phyloP scores from a whole-genome alignment of 176 grass and related monocot species.

The Echinochloa phyllopogon region DNA sequence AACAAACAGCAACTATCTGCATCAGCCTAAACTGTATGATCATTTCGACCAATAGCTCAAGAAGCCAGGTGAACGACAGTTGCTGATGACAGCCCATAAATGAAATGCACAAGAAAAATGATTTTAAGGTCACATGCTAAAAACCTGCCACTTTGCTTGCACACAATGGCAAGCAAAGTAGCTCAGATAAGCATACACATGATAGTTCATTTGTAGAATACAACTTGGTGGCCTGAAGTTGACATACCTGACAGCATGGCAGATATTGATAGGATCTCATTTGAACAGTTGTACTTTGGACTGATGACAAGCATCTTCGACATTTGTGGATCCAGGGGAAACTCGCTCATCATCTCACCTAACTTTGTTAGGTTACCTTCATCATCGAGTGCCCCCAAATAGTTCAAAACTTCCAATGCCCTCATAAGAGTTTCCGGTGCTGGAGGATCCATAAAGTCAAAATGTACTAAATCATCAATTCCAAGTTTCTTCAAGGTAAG shows the following conservation, averaged over 20 bases:
- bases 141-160: slow-evolving; percentile 24
- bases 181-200: slow-evolving; percentile 1
- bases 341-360: slow-evolving; percentile 96
- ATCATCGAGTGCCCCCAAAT: slow-evolving; percentile 84
- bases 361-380: slow-evolving; percentile 85
- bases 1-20: slow-evolving; percentile 92
- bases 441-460: slow-evolving; percentile 99
- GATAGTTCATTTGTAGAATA: slow-evolving; percentile 25
- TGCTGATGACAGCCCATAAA: slow-evolving; percentile 56
- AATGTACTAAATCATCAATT: slow-evolving; percentile 99
- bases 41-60: slow-evolving; percentile 67
- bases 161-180: slow-evolving; percentile 29
- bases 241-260: slow-evolving; percentile 95
- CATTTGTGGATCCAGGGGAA: slow-evolving; percentile 96
- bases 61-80: slow-evolving; percentile 72
- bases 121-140: neutral
- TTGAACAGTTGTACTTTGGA: slow-evolving; percentile 94
- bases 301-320: slow-evolving; percentile 97
- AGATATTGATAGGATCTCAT: slow-evolving; percentile 95
- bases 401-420: slow-evolving; percentile 93
- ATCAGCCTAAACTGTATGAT: slow-evolving; percentile 76
- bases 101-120: slow-evolving; percentile 26
- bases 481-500: slow-evolving; percentile 95
- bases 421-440: slow-evolving; percentile 95
- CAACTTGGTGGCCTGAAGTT: neutral